phyloP scores from a whole-genome alignment of 2,329 filamentous ascomycete genomes.

The Aspergillus quadricinctus region DNA sequence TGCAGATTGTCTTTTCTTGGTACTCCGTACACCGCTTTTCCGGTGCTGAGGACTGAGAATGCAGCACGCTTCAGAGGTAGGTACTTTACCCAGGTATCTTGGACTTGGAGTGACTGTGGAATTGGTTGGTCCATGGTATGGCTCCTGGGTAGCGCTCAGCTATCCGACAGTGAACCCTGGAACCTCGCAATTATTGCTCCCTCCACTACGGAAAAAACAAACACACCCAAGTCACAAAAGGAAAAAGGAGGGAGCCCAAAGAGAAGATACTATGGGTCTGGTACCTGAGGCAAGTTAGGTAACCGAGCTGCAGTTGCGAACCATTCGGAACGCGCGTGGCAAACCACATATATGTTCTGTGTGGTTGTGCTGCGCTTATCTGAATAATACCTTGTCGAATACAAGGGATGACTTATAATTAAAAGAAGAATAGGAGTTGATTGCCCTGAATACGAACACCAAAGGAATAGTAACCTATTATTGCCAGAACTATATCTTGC shows the following conservation, averaged over 20 bases:
- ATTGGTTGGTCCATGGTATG: conserved; percentile 11
- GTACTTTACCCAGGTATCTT: neutral
- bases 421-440: neutral
- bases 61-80: neutral
- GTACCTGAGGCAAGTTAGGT: neutral
- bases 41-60: neutral
- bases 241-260: neutral
- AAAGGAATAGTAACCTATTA: neutral
- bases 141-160: conserved; percentile 1
- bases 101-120: neutral
- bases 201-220: neutral
- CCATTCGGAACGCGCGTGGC: conserved; percentile 11
- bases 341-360: neutral
- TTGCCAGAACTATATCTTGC: neutral
- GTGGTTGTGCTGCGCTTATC: neutral
- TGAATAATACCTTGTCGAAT: neutral
- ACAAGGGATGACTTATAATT: neutral
- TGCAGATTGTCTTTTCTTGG: neutral
- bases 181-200: neutral
- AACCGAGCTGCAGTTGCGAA: conserved; percentile 8
- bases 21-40: conserved; percentile 22
- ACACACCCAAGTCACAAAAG: neutral
- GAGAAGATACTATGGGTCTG: neutral
- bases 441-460: neutral
- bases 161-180: conserved; percentile 12